Conservation (phyloP, 1,139 yeast genomes). For the Sugiyamaella sp. region DNA sequence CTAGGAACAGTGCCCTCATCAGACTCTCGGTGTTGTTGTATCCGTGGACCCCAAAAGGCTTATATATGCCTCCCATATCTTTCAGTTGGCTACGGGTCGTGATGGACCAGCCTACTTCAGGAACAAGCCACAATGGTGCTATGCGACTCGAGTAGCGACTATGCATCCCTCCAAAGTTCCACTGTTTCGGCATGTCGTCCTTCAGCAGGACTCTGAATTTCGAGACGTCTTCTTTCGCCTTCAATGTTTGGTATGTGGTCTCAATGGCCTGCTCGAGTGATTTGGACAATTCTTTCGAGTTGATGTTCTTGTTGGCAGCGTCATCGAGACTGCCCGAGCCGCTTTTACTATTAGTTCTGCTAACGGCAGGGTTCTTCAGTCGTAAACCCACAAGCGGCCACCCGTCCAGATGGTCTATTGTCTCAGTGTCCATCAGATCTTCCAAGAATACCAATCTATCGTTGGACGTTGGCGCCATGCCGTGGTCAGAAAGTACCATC, state of each 20-base stretch:
- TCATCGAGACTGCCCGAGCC: constrained; percentile 11
- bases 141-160: constrained; percentile 59
- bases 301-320: constrained; percentile 24
- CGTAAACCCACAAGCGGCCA: constrained; percentile 87
- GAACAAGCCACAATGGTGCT: constrained; percentile 86
- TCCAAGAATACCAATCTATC: constrained; percentile 66
- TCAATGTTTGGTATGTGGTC: constrained; percentile 46
- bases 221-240: constrained; percentile 40
- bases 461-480: constrained; percentile 87
- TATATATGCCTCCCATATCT: constrained; percentile 49
- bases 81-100: constrained; percentile 64
- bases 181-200: constrained; percentile 64
- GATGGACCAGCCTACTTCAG: constrained; percentile 79
- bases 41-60: constrained; percentile 82
- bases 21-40: constrained; percentile 73
- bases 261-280: constrained; percentile 36
- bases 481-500: constrained; percentile 84
- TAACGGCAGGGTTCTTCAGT: constrained; percentile 47
- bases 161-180: constrained; percentile 64
- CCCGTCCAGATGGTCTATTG: constrained; percentile 71
- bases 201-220: constrained; percentile 52
- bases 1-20: constrained; percentile 83
- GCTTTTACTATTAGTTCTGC: background rate
- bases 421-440: constrained; percentile 58
- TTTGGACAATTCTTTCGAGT: background rate